A percentile compares a stretch with the other conserved stretches of the same genome.
Conservation (phyloP, 2,329 filamentous ascomycete genomes). For the Albophoma yamanashiensis region DNA sequence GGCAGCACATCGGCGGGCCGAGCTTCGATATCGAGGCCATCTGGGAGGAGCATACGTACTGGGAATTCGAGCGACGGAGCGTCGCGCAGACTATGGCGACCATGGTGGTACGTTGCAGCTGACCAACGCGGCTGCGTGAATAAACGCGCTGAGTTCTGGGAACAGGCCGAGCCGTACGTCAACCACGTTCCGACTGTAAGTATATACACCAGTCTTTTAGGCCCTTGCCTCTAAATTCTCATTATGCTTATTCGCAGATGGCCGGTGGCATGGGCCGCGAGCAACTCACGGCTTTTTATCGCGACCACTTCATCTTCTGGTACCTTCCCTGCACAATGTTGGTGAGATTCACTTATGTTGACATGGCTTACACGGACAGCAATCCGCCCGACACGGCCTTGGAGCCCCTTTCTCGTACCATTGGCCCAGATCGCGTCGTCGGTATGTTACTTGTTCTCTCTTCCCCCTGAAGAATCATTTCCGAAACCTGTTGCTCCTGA, state of each 20-base stretch:
- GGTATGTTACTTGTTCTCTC: constrained; percentile 1
- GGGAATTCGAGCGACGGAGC: constrained; percentile 56
- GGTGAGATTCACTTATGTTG: no score
- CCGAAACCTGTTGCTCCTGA: no score
- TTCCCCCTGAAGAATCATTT: background rate
- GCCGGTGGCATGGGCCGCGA: constrained; percentile 59
- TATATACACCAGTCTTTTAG: no score
- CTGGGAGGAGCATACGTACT: constrained; percentile 67
- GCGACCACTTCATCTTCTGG: constrained; percentile 58
- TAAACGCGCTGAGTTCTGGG: background rate
- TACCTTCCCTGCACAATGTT: background rate
- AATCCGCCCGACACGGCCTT: constrained; percentile 56
- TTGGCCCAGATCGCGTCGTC: constrained; percentile 59
- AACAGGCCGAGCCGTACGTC: constrained; percentile 54
- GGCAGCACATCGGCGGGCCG: constrained; percentile 51
- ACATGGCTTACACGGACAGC: constrained; percentile 16
- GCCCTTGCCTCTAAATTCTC: no score
- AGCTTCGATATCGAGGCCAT: constrained; percentile 64
- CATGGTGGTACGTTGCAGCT: constrained; percentile 48
- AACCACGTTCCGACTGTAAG: constrained; percentile 59
- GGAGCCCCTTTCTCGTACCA: constrained; percentile 56
- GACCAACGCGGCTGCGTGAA: background rate
- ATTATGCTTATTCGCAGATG: constrained; percentile 23
- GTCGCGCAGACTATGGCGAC: constrained; percentile 65
- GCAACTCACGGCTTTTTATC: constrained; percentile 56